Conservation (phyloP, 2,329 filamentous ascomycete genomes). For the Cercospora sesami region DNA sequence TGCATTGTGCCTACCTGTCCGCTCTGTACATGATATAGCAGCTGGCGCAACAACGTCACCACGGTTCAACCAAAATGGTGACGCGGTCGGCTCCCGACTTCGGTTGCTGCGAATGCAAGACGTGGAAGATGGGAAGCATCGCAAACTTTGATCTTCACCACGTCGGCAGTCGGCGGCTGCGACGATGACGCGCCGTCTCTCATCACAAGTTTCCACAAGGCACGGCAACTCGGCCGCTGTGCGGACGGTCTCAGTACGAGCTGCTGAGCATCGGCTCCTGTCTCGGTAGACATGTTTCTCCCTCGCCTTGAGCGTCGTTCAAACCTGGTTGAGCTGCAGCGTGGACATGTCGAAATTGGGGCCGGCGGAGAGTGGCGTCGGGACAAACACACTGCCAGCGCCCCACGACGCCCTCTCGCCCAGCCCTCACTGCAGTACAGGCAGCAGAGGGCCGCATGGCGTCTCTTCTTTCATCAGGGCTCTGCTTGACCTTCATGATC, state of each 20-base stretch:
- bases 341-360: neutral
- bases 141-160: conserved; percentile 7
- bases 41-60: neutral
- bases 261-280: neutral
- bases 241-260: neutral
- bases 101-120: neutral
- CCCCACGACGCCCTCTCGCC: neutral
- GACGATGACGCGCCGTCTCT: neutral
- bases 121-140: neutral
- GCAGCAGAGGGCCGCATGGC: neutral
- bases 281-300: neutral
- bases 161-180: neutral
- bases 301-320: neutral
- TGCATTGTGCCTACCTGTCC: neutral
- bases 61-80: neutral
- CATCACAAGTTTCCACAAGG: neutral
- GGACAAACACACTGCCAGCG: neutral
- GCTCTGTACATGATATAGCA: neutral
- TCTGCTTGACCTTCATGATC: neutral
- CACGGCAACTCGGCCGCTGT: neutral
- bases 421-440: neutral
- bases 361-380: neutral
- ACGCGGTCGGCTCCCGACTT: conserved; percentile 3
- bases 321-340: neutral
- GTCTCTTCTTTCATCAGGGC: neutral